phyloP scores from a whole-genome alignment of 306 rosid genomes.

The Acacia melanoxylon region DNA sequence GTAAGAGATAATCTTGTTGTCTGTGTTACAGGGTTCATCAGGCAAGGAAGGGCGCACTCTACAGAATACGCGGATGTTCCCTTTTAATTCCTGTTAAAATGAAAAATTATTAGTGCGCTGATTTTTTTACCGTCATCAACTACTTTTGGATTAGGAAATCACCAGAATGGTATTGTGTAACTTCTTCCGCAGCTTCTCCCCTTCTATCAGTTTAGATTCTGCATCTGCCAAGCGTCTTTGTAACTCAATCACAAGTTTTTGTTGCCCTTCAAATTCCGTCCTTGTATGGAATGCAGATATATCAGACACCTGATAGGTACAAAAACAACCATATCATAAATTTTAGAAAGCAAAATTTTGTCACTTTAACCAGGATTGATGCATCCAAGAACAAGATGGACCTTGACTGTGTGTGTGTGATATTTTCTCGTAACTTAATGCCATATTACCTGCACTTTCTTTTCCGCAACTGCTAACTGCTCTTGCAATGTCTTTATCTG shows the following conservation, averaged over 20 bases:
- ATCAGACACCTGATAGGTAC: conserved; percentile 62
- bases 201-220: conserved; percentile 85
- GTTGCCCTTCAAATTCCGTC: conserved; percentile 80
- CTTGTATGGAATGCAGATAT: conserved; percentile 64
- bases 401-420: not conserved
- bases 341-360: not conserved
- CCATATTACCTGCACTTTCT: conserved; percentile 72
- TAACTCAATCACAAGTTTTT: conserved; percentile 59
- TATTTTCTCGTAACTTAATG: not conserved
- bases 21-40: conserved; percentile 62
- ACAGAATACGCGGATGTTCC: conserved; percentile 98
- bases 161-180: conserved; percentile 95
- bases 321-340: conserved; percentile 5
- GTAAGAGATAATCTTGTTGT: conserved; percentile 72
- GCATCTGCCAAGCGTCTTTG: conserved; percentile 73
- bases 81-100: conserved; percentile 78
- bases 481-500: conserved; percentile 63
- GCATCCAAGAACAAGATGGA: conserved; percentile 21
- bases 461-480: conserved; percentile 65
- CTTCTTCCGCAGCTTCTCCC: conserved; percentile 87
- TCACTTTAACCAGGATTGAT: not conserved
- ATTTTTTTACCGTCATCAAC: conserved; percentile 14
- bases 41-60: conserved; percentile 89
- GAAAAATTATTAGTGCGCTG: conserved; percentile 26
- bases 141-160: conserved; percentile 26